Percentiles rank a stretch among this genome's conserved stretches.
Evolutionary conservation across 352 stramenopile genomes (phyloP).

Genomic region (Globisporangium takayamanum): DNA sequence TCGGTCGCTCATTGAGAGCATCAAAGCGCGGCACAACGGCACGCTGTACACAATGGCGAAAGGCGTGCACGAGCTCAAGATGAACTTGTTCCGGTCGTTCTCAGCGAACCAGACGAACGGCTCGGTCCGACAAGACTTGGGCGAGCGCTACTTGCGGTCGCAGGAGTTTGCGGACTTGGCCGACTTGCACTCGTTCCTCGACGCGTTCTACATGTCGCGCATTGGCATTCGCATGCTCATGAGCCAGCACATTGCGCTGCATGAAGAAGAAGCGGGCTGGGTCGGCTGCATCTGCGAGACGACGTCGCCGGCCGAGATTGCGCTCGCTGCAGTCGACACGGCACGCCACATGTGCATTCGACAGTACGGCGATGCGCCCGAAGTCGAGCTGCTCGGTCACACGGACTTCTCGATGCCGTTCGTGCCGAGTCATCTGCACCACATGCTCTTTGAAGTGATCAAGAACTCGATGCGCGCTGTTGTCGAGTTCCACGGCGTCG

Average conservation of each 20-base stretch:
- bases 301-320: conserved; percentile 95
- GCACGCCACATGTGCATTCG: conserved; percentile 98
- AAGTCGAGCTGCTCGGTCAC: conserved; percentile 97
- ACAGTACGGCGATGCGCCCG: conserved; percentile 98
- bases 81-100: conserved; percentile 77
- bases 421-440: conserved; percentile 92
- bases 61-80: conserved; percentile 96
- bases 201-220: conserved; percentile 98
- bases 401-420: conserved; percentile 99
- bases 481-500: conserved; percentile 95
- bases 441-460: conserved; percentile 99
- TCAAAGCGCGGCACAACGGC: conserved; percentile 96
- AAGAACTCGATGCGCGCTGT: conserved; percentile 92
- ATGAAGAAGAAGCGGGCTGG: conserved; percentile 85
- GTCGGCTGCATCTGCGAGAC: conserved; percentile 94
- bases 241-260: conserved; percentile 97
- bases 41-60: conserved; percentile 99
- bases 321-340: conserved; percentile 96
- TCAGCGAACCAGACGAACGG: conserved; percentile 29
- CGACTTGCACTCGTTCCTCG: conserved; percentile 96
- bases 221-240: conserved; percentile 99
- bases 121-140: conserved; percentile 38
- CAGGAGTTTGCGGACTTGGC: conserved; percentile 88
- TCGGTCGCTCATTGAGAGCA: conserved; percentile 91
- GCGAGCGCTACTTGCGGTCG: conserved; percentile 63